Conservation (phyloP, 2,329 filamentous ascomycete genomes). For the Penicillium sp. region DNA sequence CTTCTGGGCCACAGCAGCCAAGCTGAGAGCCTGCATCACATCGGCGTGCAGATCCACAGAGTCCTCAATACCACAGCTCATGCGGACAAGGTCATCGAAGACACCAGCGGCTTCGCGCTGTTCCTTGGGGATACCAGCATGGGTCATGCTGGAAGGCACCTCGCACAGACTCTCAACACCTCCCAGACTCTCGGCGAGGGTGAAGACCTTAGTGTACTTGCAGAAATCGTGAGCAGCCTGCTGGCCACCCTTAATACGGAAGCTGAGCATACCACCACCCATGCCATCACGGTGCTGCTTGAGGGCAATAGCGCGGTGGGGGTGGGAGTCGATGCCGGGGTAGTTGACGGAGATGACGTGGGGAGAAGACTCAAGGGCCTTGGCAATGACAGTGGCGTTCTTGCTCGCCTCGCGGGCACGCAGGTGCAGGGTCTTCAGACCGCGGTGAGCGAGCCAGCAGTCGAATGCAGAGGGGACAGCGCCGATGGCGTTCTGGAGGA, state of each 20-base stretch:
- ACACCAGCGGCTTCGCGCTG: slow-evolving; percentile 90
- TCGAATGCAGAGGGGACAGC: slow-evolving; percentile 94
- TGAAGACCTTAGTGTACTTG: slow-evolving; percentile 83
- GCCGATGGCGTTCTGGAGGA: slow-evolving; percentile 96
- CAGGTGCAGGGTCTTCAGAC: slow-evolving; percentile 93
- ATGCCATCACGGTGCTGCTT: slow-evolving; percentile 93
- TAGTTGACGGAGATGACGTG: slow-evolving; percentile 92
- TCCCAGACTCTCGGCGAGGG: slow-evolving; percentile 85
- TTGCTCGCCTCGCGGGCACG: slow-evolving; percentile 78
- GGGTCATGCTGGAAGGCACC: slow-evolving; percentile 93
- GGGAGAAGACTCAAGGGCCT: slow-evolving; percentile 72
- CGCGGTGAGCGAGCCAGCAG: slow-evolving; percentile 95
- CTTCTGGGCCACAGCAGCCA: slow-evolving; percentile 56
- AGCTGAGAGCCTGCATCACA: slow-evolving; percentile 76
- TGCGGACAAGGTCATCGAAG: slow-evolving; percentile 86
- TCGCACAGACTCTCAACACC: slow-evolving; percentile 91
- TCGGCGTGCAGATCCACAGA: slow-evolving; percentile 77
- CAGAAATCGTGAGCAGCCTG: slow-evolving; percentile 89
- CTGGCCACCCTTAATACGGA: slow-evolving; percentile 85
- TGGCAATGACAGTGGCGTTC: slow-evolving; percentile 77
- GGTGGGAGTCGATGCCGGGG: slow-evolving; percentile 83
- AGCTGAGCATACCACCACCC: slow-evolving; percentile 96
- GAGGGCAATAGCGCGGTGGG: slow-evolving; percentile 76
- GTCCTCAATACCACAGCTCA: slow-evolving; percentile 95
- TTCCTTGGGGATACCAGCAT: slow-evolving; percentile 87